phyloP scores from a whole-genome alignment of 2,329 filamentous ascomycete species.

The Penicillium sp. region DNA sequence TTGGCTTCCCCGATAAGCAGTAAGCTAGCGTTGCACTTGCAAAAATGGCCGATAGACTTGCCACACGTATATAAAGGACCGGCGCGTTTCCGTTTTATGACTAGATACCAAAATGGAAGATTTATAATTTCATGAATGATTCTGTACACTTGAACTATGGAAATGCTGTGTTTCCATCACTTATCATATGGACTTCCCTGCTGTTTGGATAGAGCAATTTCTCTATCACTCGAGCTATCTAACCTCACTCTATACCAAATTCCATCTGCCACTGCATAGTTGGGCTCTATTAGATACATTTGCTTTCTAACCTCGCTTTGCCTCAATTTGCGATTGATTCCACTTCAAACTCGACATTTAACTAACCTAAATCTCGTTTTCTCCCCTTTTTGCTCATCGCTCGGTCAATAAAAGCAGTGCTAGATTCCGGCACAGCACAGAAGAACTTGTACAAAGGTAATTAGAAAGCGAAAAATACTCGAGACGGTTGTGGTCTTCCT shows the following conservation, averaged over 20 bases:
- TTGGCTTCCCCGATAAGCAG: slow-evolving; percentile 69
- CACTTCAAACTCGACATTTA: neutral
- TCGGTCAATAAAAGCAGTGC: too few relatives aligned
- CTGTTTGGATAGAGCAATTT: neutral
- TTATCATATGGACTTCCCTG: neutral
- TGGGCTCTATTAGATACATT: neutral
- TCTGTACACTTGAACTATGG: neutral
- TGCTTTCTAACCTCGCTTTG: neutral
- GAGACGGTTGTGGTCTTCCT: too few relatives aligned
- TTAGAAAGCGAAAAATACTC: too few relatives aligned
- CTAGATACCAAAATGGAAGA: slow-evolving; percentile 5
- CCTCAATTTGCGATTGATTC: neutral
- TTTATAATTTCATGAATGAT: slow-evolving; percentile 8
- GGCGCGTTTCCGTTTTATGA: slow-evolving; percentile 1
- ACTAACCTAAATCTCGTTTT: too few relatives aligned
- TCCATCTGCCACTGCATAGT: neutral
- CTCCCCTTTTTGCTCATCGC: too few relatives aligned
- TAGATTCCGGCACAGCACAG: too few relatives aligned
- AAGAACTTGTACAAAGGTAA: too few relatives aligned
- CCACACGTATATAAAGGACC: slow-evolving; percentile 2
- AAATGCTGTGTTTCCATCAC: neutral
- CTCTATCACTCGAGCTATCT: neutral
- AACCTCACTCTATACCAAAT: neutral
- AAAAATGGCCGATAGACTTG: neutral
- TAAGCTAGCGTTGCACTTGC: neutral